Base-by-base conservation (phyloP, 129 eudicot genomes). In the Helianthus tuberosus region DNA sequence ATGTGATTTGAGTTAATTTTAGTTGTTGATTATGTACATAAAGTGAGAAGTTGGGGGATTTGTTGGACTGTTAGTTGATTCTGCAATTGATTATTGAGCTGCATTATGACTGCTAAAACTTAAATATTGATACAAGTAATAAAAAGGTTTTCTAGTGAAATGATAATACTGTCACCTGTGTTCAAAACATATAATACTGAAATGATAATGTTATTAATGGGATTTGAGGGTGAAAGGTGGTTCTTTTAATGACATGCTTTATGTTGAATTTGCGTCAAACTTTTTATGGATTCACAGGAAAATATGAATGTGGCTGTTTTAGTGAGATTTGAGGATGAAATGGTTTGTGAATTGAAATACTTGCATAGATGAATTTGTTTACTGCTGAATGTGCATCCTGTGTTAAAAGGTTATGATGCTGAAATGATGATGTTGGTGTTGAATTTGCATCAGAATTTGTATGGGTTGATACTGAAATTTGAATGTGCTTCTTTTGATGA, bases 41-140 rank as follows among this genome's bases (percentile, higher is more conserved):
- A 57, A 66, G 27, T 69, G 64, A 81, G 25, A 73, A 62, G 11
- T 43, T 75, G 77, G 58, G 63, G 11, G 75, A 64, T 80, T 75
- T 53, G 46, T 62, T 69, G 79, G 75, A 54, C 63, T 58, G 38
- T 50, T 36, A n/a, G 27, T 78, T 39, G 32, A 53, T 63, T 12
- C 49, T 1, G 47, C 66, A 71, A 11, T 65, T 8, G 53, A 52
- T 78, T 41, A 72, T 23, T 25, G 48, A 29, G 73, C 59, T 71
- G 66, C 78, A 71, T 71, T 79, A 54, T 12, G 68, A 25, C 58
- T 78, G 4, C n/a, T 63, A 12, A 3, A 68, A 68, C 44, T 68
- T 47, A 25, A 58, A 58, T 7, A 68, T 55, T 10, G 53, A 12
- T 52, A 29, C 27, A 8, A 44, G 16, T 25, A 16, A 6, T 36